Evolutionary conservation across 2,329 filamentous ascomycete species (phyloP).

Genomic region (Epichloe gansuensis): DNA sequence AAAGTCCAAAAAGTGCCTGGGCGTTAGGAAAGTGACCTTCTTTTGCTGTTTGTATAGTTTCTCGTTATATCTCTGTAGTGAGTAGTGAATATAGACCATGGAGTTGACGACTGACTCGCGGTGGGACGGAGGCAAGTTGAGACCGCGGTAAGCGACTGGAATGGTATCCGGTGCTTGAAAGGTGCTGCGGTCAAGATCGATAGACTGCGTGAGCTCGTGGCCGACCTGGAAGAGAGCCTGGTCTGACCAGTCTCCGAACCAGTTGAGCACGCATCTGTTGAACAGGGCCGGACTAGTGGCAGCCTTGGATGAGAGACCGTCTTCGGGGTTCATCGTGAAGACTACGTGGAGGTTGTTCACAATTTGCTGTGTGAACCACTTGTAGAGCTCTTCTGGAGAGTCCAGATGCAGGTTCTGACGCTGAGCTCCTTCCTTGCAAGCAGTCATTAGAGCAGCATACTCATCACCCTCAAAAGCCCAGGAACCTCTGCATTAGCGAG

Average conservation of each 20-base stretch:
- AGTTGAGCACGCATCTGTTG: conserved; percentile 99
- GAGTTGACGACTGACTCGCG: conserved; percentile 89
- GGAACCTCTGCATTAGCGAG: conserved; percentile 99
- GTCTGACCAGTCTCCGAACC: conserved; percentile 99
- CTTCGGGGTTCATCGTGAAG: conserved; percentile 99
- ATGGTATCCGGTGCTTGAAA: conserved; percentile 84
- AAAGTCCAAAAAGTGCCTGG: conserved; percentile 94
- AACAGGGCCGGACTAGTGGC: conserved; percentile 96
- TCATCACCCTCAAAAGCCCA: conserved; percentile 99
- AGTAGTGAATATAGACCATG: conserved; percentile 99
- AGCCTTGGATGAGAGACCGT: conserved; percentile 87
- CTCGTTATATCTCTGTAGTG: conserved; percentile 76
- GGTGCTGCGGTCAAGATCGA: conserved; percentile 81
- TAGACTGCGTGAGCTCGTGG: conserved; percentile 87
- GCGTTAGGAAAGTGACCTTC: conserved; percentile 84
- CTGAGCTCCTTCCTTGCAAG: conserved; percentile 96
- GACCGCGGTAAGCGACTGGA: conserved; percentile 79
- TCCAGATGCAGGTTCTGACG: conserved; percentile 89
- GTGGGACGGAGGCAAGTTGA: conserved; percentile 76
- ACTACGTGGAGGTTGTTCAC: conserved; percentile 98
- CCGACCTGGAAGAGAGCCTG: conserved; percentile 97
- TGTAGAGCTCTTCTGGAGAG: conserved; percentile 98
- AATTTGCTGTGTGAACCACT: conserved; percentile 99
- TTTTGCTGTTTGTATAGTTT: conserved; percentile 86
- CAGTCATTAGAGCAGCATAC: conserved; percentile 95